Percentiles rank a stretch among this genome's conserved stretches.
These are phyloP conservation scores for Penicilliopsis zonata DNA, from an alignment of 495 filamentous ascomycete genomes.

Conservation along the genomic window DNA sequence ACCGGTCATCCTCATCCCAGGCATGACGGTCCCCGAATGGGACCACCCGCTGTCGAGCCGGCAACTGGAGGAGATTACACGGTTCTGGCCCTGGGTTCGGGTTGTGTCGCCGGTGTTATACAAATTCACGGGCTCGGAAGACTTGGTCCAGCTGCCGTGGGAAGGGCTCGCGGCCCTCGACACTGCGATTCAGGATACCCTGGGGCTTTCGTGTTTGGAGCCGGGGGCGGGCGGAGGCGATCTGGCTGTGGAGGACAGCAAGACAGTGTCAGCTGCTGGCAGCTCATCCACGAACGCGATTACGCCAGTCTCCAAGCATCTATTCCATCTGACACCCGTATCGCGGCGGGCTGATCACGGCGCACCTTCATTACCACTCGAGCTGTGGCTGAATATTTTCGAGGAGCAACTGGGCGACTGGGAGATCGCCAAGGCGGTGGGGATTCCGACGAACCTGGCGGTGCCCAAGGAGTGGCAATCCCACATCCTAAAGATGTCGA, in stretches of 20 bases:
- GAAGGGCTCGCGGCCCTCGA: slow-evolving; percentile 52
- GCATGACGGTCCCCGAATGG: slow-evolving; percentile 76
- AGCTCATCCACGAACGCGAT: slow-evolving; percentile 48
- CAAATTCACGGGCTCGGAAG: slow-evolving; percentile 46
- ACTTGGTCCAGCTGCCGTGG: slow-evolving; percentile 46
- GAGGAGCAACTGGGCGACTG: slow-evolving; percentile 70
- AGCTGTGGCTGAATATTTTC: slow-evolving; percentile 82
- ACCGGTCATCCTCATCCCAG: slow-evolving; percentile 68
- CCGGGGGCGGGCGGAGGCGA: neutral
- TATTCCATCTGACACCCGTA: slow-evolving; percentile 11
- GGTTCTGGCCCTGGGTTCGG: slow-evolving; percentile 73
- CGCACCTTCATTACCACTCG: slow-evolving; percentile 48
- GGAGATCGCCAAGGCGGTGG: slow-evolving; percentile 73
- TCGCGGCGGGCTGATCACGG: slow-evolving; percentile 11
- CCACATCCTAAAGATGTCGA: slow-evolving; percentile 34
- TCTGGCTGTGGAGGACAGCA: slow-evolving; percentile 39
- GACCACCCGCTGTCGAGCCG: slow-evolving; percentile 73
- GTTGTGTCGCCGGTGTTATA: slow-evolving; percentile 62
- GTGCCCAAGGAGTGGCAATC: slow-evolving; percentile 64
- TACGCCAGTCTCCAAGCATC: slow-evolving; percentile 39
- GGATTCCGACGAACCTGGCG: slow-evolving; percentile 63
- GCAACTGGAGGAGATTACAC: slow-evolving; percentile 66
- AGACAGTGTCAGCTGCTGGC: too few relatives aligned
- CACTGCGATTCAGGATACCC: slow-evolving; percentile 47
- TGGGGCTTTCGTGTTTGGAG: slow-evolving; percentile 14